Evolutionary conservation across 2,329 filamentous ascomycete species (phyloP), one percentile per base, ranked within the genome.

Genomic region (Aurifilum marmelostoma): DNA sequence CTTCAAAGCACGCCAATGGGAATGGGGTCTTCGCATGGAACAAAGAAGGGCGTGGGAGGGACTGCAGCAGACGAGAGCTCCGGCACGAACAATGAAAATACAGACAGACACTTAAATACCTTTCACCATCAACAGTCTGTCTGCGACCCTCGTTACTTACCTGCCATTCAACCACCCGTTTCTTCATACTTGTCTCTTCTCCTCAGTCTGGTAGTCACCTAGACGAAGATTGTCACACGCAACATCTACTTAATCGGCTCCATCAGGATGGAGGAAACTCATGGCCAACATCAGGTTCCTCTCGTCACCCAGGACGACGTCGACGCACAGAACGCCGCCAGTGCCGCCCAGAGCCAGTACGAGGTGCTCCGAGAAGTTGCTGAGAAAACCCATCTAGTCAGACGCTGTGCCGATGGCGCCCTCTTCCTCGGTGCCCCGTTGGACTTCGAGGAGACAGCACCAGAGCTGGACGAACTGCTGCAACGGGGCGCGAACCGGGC

Each of bases 401-500:
- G 72, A 18, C 75, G 76, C 60, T 58, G 61, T n/a, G 71, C 73
- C 8, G 76, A 79, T 63, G 74, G 75, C 62, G 75, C 77, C 52
- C 70, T 75, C 52, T 80, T 80, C 70, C 71, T 83, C 27, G 80
- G 78, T 21, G 71, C 73, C 61, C 74, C 69, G 8, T 70, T 75
- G 63, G 70, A 73, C n/a, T 54, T 70, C 59, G 69, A 71, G 50
- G 65, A 67, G 32, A 43, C 65, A 3, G 63, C 66, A 6, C 65
- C 66, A 1, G 59, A 68, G 27, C 56, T 77, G 34, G 41, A 71
- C 52, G 63, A 75, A 8, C 69, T 83, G 65, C 71, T 74, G 65
- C 64, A 69, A 8, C 73, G 74, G 67, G 77, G 76, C 37, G 74
- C 79, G 29, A 76, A 73, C 47, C 69, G 72, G n/a, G 72, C 74